Evolutionary conservation across 2,329 filamentous ascomycete genomes (phyloP).

Genomic region (Dactylellina parvicollis): DNA sequence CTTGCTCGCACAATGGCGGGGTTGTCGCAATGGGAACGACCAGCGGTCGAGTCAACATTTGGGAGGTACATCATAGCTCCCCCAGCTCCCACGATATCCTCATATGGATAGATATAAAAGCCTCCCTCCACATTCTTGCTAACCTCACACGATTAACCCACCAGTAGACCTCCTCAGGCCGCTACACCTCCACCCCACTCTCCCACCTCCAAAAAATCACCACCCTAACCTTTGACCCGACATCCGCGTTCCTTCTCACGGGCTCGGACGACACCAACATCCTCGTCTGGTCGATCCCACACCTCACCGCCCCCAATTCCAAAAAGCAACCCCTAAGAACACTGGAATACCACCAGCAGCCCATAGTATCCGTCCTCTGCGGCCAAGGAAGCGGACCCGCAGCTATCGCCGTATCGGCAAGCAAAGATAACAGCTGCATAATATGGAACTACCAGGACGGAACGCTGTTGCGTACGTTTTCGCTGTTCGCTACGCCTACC

Average conservation of each 20-base stretch:
- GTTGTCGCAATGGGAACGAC: slow-evolving; percentile 73
- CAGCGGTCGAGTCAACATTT: slow-evolving; percentile 85
- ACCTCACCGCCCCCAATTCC: slow-evolving; percentile 72
- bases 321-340: slow-evolving; percentile 76
- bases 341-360: slow-evolving; percentile 79
- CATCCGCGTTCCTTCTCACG: slow-evolving; percentile 77
- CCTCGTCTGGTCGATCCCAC: slow-evolving; percentile 86
- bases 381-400: slow-evolving; percentile 61
- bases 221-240: slow-evolving; percentile 75
- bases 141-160: slow-evolving; percentile 51
- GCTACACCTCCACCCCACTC: slow-evolving; percentile 78
- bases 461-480: slow-evolving; percentile 78
- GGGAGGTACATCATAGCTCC: slow-evolving; percentile 76
- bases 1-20: slow-evolving; percentile 76
- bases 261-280: slow-evolving; percentile 88
- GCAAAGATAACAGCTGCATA: slow-evolving; percentile 86
- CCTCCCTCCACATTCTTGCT: neutral
- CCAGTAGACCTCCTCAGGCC: slow-evolving; percentile 74
- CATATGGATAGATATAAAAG: neutral
- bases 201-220: slow-evolving; percentile 84
- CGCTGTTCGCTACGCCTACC: slow-evolving; percentile 78
- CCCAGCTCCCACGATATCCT: slow-evolving; percentile 25
- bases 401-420: slow-evolving; percentile 84
- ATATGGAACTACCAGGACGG: slow-evolving; percentile 92
- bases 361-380: slow-evolving; percentile 72